Evolutionary conservation across 2,329 filamentous ascomycete species (phyloP).

Genomic region (Didymella keratinophila): DNA sequence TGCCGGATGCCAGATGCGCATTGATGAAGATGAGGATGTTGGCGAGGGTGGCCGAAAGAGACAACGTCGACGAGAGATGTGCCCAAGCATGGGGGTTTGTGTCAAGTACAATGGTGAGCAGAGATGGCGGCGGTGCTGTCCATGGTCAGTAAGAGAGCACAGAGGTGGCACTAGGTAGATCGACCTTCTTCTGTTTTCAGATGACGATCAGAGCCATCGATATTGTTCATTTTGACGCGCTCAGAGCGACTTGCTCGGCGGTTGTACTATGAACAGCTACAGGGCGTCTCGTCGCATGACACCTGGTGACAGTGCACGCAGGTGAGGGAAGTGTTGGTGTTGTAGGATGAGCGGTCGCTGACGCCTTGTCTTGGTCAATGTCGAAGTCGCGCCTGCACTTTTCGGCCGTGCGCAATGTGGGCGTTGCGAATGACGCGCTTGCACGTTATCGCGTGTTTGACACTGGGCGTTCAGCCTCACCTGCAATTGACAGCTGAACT

Average conservation of each 20-base stretch:
- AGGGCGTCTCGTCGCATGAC: background rate
- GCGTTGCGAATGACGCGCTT: conserved; percentile 10
- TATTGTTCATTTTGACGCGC: conserved; percentile 65
- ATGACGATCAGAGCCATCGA: conserved; percentile 65
- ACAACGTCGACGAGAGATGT: conserved; percentile 74
- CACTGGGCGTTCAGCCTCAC: background rate
- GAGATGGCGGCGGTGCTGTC: conserved; percentile 71
- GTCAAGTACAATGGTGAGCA: conserved; percentile 90
- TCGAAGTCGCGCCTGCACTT: conserved; percentile 14
- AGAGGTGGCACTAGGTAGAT: background rate
- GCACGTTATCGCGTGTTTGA: conserved; percentile 6
- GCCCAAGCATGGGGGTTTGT: conserved; percentile 97
- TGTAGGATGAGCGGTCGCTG: conserved; percentile 2
- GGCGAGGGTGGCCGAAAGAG: conserved; percentile 83
- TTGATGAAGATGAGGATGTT: conserved; percentile 96
- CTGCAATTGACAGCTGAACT: background rate
- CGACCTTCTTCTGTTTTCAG: conserved; percentile 48
- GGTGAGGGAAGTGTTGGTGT: background rate
- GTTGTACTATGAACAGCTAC: background rate
- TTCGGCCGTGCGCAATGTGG: conserved; percentile 10
- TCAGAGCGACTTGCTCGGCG: background rate
- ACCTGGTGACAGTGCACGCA: background rate
- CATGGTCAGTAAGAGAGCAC: conserved; percentile 15
- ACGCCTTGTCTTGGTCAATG: conserved; percentile 1
- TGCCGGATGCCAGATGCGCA: conserved; percentile 92